These are phyloP conservation scores for Pyrenochaeta sp. DNA, from an alignment of 2,329 filamentous ascomycete genomes.

Conservation along the genomic window DNA sequence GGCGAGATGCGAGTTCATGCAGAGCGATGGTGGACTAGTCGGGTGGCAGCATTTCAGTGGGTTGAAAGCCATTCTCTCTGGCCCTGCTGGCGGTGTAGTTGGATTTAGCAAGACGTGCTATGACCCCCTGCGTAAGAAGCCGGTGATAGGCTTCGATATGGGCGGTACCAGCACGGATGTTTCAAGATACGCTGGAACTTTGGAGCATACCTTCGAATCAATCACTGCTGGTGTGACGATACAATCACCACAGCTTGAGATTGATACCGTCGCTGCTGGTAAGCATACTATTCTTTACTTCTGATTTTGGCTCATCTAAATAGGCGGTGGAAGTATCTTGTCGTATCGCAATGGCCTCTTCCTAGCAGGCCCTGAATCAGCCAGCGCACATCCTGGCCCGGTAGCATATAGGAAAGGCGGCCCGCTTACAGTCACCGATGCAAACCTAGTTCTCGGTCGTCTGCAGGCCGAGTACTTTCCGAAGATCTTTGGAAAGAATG, in stretches of 20 bases:
- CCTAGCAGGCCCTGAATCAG: conserved; percentile 84
- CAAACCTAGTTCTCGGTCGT: conserved; percentile 81
- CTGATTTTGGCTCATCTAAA: neutral
- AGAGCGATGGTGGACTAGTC: conserved; percentile 75
- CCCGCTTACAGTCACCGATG: conserved; percentile 85
- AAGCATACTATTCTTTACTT: neutral
- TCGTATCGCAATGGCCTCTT: conserved; percentile 89
- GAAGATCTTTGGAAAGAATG: conserved; percentile 87
- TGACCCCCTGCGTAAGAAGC: conserved; percentile 77
- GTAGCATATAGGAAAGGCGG: conserved; percentile 84
- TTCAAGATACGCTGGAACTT: conserved; percentile 79
- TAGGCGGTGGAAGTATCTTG: conserved; percentile 77
- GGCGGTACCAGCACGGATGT: conserved; percentile 90
- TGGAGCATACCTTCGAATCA: conserved; percentile 90
- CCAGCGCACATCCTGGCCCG: conserved; percentile 68
- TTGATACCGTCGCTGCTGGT: conserved; percentile 68
- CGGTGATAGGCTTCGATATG: conserved; percentile 94
- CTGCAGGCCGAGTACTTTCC: conserved; percentile 88
- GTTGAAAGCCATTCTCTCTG: conserved; percentile 80
- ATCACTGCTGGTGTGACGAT: conserved; percentile 91
- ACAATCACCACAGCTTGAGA: conserved; percentile 85
- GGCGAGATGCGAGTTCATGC: conserved; percentile 77
- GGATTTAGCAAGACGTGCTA: conserved; percentile 89
- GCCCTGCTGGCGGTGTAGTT: conserved; percentile 87
- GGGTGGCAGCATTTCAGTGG: conserved; percentile 81